Evolutionary conservation across 108 stramenopile genomes (phyloP), one percentile per base, ranked within the genome.

Genomic region (Stephanodiscus triporus): DNA sequence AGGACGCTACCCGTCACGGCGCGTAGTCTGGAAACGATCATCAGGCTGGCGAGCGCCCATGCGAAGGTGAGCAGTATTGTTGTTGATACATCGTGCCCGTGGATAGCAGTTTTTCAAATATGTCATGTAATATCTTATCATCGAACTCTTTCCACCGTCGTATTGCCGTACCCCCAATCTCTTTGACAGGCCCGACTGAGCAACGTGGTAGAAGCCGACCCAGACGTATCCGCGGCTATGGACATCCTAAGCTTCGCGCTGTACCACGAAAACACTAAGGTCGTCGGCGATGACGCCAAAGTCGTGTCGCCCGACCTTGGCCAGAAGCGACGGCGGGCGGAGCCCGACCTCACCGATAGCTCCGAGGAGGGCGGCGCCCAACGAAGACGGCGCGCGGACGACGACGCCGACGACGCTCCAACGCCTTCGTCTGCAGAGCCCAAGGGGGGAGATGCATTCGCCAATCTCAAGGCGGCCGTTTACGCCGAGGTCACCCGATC

Each of bases 1-100:
- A 80, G 93, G 24, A 95, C 87, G 45, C 83, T 95, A 42, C 93
- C 93, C 38, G 91, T 99, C 7, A 99, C 99, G 6, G 97, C 99
- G 5, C 97, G 99, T 71, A 93, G 93, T 51, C 80, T 99, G 68
- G 99, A 99, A 85, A 98, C 98, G 23, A 88, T 99, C 29, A 99
- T 99, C 80, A 97, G 99, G 42, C 73, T 99, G 58, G 88, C 96
- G 1, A 97, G 93, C 60, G 99, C 99, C 9, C 97, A 98, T 69
- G 98, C 99, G 17, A 99, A 99, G 80, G 88, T 84, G 32, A 74
- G 92, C 36, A 23, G 58, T 56, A 14, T 56, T 17, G 17, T 26
- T 59, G 29, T 55, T 55, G 36, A 49, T 24, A 47, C 22, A 13
- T 1, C 2, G 22, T 56, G 55, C 55, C n/a, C 27, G 6, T 7